Evolutionary conservation across 1,284 basidiomycete species (phyloP), one percentile per base, ranked within the genome.

Genomic region (Porphyrellus sp.): DNA sequence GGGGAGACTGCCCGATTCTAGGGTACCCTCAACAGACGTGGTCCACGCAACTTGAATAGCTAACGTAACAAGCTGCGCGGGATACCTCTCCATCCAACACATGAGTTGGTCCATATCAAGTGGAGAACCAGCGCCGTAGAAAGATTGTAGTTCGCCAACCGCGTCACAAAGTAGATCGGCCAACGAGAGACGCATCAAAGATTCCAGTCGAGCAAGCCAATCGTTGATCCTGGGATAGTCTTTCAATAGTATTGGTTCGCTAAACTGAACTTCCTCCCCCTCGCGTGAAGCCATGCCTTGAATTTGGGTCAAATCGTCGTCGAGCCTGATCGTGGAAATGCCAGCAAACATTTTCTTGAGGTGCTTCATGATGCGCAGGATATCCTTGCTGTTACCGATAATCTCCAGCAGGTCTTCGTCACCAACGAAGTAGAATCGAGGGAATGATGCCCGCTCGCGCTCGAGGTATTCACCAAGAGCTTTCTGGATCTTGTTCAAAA

Each of bases 281-380:
- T 99, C 97, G 50, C 93, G 79, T 5, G 95, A 98, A 5, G 90
- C 85, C 84, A 98, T 95, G 45, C 89, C 93, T 62, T 85, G 83
- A 54, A 94, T 94, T 64, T 89, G 82, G 1, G 91, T 89, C 54
- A 93, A 73, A 41, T 94, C 92, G 8, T 93, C 91, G 67, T 97
- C 91, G n/a, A 98, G 78, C 60, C 78, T 81, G 56, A 99, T 80
- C 0, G 91, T 93, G 0, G 93, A 90, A 42, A 99, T 89, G 35
- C 98, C 97, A 7, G 97, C 97, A 71, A 99, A 99, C 97, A 99
- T 99, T 81, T 99, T 99, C 77, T 98, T 98, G 58, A 99, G 80
- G 72, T 99, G 97, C 67, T 98, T 98, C 88, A 97, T 92, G 70
- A 98, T 92, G 27, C 96, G 89, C 43, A 93, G 75, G 58, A 98